A percentile compares a stretch with the other conserved stretches of the same genome.
phyloP scores from a whole-genome alignment of 2,329 filamentous ascomycete genomes.

The Paraconiothyrium sp. region DNA sequence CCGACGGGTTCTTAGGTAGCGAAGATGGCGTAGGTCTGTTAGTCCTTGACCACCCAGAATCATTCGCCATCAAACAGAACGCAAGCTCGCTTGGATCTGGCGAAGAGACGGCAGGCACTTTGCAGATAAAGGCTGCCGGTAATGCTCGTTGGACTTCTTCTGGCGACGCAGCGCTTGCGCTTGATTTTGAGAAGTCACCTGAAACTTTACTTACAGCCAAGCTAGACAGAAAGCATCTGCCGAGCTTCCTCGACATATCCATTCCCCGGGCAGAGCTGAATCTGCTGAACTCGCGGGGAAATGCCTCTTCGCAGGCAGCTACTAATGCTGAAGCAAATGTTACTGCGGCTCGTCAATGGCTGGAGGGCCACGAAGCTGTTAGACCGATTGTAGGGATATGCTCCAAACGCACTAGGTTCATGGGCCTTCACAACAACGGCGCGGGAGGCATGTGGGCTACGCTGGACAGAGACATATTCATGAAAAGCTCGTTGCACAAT shows the following conservation, averaged over 20 bases:
- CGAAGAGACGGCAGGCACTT: slow-evolving; percentile 44
- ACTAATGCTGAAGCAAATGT: slow-evolving; percentile 22
- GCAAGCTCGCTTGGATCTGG: slow-evolving; percentile 55
- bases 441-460: slow-evolving; percentile 58
- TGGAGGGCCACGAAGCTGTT: slow-evolving; percentile 55
- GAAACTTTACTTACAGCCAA: slow-evolving; percentile 40
- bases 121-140: slow-evolving; percentile 43
- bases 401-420: slow-evolving; percentile 59
- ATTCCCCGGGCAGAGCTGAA: background rate
- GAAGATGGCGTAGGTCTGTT: slow-evolving; percentile 54
- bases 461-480: slow-evolving; percentile 58
- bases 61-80: slow-evolving; percentile 58
- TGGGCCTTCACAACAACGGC: slow-evolving; percentile 56
- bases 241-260: slow-evolving; percentile 50
- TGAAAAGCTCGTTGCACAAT: slow-evolving; percentile 45
- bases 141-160: slow-evolving; percentile 48
- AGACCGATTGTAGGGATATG: slow-evolving; percentile 58
- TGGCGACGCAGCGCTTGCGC: slow-evolving; percentile 43
- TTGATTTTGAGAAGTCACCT: slow-evolving; percentile 26
- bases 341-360: slow-evolving; percentile 51
- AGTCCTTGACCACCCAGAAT: slow-evolving; percentile 58
- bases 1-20: slow-evolving; percentile 37
- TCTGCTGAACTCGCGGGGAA: background rate
- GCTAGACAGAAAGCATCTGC: slow-evolving; percentile 54
- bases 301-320: background rate